Conservation (phyloP, 805 yeast genomes). For the Tetrapisispora arboricola region DNA sequence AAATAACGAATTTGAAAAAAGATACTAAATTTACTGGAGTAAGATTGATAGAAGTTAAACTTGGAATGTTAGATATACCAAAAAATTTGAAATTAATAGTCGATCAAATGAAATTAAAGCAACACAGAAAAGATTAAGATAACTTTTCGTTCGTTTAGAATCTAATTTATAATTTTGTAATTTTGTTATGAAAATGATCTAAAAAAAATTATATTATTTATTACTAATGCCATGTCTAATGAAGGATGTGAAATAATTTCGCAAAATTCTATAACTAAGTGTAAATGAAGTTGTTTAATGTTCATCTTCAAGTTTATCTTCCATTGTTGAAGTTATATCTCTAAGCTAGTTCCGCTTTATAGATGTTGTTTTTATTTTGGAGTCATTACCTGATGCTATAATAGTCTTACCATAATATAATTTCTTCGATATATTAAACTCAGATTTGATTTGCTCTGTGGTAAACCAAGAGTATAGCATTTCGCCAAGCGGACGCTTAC, state of each 20-base stretch:
- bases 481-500: constrained; percentile 17
- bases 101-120: constrained; percentile 6
- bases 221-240: constrained; percentile 1
- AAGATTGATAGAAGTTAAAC: constrained; percentile 48
- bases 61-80: constrained; percentile 55
- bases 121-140: background rate
- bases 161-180: too few relatives aligned
- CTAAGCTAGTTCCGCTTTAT: background rate
- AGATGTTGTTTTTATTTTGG: background rate
- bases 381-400: background rate
- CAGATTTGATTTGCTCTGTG: background rate
- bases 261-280: background rate
- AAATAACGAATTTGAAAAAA: constrained; percentile 31
- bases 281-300: background rate
- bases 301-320: background rate
- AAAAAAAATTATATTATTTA: too few relatives aligned
- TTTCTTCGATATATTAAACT: background rate
- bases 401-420: background rate
- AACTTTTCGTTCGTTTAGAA: too few relatives aligned
- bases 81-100: constrained; percentile 44
- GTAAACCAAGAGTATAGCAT: constrained; percentile 9
- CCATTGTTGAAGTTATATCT: too few relatives aligned
- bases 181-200: too few relatives aligned
- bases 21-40: constrained; percentile 29
- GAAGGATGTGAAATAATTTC: background rate